Evolutionary conservation across 345 rosid species (phyloP).

Genomic region (Cardamine chenopodiifolia): DNA sequence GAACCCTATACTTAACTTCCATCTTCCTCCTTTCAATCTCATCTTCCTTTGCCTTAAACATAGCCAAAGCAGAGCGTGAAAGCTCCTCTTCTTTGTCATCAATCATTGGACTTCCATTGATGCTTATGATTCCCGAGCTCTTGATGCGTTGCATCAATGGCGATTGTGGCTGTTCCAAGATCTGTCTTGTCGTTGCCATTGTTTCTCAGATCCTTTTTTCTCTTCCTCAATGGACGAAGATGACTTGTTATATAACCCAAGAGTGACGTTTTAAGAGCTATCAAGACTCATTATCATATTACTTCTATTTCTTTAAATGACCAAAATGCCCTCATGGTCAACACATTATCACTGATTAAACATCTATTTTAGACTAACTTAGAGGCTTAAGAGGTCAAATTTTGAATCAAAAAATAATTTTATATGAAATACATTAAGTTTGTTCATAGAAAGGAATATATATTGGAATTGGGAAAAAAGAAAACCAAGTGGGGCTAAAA

Average conservation of each 20-base stretch:
- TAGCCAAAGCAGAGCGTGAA: constrained; percentile 67
- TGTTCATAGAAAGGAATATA: constrained; percentile 9
- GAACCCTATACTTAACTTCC: constrained; percentile 73
- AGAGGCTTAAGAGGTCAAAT: neutral
- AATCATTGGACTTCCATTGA: constrained; percentile 48
- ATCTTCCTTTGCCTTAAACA: constrained; percentile 82
- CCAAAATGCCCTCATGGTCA: constrained; percentile 11
- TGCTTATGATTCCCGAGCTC: constrained; percentile 50
- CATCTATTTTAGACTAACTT: neutral
- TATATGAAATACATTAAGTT: constrained; percentile 3
- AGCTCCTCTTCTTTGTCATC: constrained; percentile 77
- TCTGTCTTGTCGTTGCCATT: constrained; percentile 60
- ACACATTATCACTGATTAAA: neutral
- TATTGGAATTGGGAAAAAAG: neutral
- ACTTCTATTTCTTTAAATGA: constrained; percentile 9
- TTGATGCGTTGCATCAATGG: constrained; percentile 54
- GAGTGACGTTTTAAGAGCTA: constrained; percentile 17
- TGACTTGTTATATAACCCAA: constrained; percentile 40
- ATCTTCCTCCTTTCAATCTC: constrained; percentile 87
- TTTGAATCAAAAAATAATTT: neutral
- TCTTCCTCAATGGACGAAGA: constrained; percentile 13
- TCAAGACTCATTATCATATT: constrained; percentile 21
- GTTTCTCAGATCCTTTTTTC: constrained; percentile 14
- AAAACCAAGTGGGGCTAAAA: constrained; percentile 33
- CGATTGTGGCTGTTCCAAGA: constrained; percentile 51